These are phyloP conservation scores for Clitopilus hobsonii DNA, from an alignment of 768 basidiomycete genomes.

Conservation along the genomic window DNA sequence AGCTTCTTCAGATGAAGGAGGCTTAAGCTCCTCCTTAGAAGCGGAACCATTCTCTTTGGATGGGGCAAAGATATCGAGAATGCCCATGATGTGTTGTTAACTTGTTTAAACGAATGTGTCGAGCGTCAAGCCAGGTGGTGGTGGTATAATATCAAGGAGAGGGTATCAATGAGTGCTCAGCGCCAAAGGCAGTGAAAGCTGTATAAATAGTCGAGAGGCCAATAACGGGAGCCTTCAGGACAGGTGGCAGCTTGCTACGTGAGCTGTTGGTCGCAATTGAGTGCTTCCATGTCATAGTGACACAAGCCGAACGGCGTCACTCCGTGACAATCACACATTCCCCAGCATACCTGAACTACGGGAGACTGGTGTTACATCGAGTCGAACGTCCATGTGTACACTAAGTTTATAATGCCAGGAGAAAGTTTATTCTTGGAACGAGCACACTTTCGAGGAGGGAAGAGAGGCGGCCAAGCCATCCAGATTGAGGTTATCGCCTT, in stretches of 20 bases:
- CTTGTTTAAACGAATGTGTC: background rate
- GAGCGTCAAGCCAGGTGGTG: background rate
- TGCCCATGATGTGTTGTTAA: background rate
- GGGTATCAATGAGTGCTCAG: too few relatives aligned
- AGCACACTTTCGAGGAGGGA: too few relatives aligned
- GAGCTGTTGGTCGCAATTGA: background rate
- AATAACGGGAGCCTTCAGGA: background rate
- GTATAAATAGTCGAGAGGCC: background rate
- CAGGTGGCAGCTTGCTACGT: background rate
- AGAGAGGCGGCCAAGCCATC: too few relatives aligned
- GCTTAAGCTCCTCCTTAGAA: background rate
- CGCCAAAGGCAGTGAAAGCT: background rate
- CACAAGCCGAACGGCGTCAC: too few relatives aligned
- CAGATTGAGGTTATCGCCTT: too few relatives aligned
- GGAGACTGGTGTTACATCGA: too few relatives aligned
- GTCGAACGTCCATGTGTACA: too few relatives aligned
- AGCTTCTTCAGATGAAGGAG: background rate
- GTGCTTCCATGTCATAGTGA: slow-evolving; percentile 1
- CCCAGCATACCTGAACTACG: too few relatives aligned
- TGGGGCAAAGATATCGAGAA: background rate
- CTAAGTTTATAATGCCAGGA: too few relatives aligned
- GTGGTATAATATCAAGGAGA: background rate
- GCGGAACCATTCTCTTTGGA: background rate
- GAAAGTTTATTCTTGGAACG: too few relatives aligned
- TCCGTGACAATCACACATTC: too few relatives aligned